phyloP scores from a whole-genome alignment of 2,329 filamentous ascomycete species.

The Coniella lustricola region DNA sequence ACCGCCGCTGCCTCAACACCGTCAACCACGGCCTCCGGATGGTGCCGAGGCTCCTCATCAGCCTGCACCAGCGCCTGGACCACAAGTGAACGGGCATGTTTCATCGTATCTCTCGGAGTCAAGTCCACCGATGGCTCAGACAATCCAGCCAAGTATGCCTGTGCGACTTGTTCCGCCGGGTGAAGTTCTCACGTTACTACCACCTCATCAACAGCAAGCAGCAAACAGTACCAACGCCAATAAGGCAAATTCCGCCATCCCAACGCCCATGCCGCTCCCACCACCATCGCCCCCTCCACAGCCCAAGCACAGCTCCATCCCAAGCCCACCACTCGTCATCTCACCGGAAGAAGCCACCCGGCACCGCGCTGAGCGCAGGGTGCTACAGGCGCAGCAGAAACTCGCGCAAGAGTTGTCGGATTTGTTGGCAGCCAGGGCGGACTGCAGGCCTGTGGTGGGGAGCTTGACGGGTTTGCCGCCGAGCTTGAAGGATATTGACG shows the following conservation, averaged over 20 bases:
- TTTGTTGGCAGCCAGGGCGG: conserved; percentile 1
- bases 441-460: not conserved
- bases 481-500: conserved; percentile 6
- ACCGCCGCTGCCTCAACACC: too few relatives aligned
- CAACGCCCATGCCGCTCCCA: not conserved
- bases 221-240: not conserved
- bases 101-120: too few relatives aligned
- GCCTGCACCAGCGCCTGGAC: too few relatives aligned
- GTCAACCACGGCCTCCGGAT: too few relatives aligned
- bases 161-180: too few relatives aligned
- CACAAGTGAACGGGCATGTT: too few relatives aligned
- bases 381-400: not conserved
- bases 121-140: too few relatives aligned
- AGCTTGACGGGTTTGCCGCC: conserved; percentile 13
- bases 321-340: conserved; percentile 1
- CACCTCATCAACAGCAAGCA: too few relatives aligned
- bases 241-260: not conserved
- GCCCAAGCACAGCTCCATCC: not conserved
- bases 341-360: conserved; percentile 2
- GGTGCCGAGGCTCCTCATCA: too few relatives aligned
- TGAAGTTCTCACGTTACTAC: too few relatives aligned
- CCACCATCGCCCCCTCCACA: not conserved
- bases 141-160: too few relatives aligned
- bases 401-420: conserved; percentile 7
- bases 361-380: not conserved